phyloP scores from a whole-genome alignment of 2,329 filamentous ascomycete genomes.

The Colletotrichum aenigma region DNA sequence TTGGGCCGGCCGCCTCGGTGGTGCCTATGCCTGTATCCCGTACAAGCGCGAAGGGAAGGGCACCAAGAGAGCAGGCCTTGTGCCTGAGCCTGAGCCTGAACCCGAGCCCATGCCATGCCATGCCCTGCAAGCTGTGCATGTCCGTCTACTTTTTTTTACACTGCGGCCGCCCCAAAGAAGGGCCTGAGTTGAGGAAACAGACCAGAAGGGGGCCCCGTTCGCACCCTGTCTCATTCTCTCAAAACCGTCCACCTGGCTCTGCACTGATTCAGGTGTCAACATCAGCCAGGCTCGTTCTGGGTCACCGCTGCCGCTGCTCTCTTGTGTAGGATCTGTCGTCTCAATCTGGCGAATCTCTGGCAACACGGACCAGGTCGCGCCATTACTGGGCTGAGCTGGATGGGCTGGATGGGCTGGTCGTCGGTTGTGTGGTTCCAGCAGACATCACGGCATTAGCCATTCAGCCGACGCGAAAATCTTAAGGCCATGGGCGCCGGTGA shows the following conservation, averaged over 20 bases:
- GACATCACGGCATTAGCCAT: slow-evolving; percentile 49
- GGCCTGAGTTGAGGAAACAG: neutral
- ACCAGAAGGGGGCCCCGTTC: neutral
- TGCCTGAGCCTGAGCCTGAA: slow-evolving; percentile 11
- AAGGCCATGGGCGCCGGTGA: slow-evolving; percentile 38
- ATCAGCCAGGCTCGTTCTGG: slow-evolving; percentile 1
- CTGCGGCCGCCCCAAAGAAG: neutral
- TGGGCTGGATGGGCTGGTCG: slow-evolving; percentile 31
- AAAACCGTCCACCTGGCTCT: slow-evolving; percentile 7
- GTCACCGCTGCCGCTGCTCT: neutral
- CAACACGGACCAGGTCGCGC: slow-evolving; percentile 29
- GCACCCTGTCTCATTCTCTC: slow-evolving; percentile 12
- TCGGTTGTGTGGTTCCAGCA: slow-evolving; percentile 30
- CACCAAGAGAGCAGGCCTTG: neutral
- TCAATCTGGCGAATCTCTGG: slow-evolving; percentile 21
- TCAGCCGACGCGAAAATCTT: slow-evolving; percentile 47
- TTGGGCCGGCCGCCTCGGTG: neutral
- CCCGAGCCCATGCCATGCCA: neutral
- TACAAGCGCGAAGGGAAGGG: neutral
- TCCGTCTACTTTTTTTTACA: neutral
- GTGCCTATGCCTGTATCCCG: neutral
- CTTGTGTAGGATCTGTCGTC: slow-evolving; percentile 7
- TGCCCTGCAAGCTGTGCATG: neutral
- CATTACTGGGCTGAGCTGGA: slow-evolving; percentile 22
- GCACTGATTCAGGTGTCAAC: slow-evolving; percentile 13